phyloP scores from a whole-genome alignment of 805 yeast genomes.

The Kockiozyma suomiensis region DNA sequence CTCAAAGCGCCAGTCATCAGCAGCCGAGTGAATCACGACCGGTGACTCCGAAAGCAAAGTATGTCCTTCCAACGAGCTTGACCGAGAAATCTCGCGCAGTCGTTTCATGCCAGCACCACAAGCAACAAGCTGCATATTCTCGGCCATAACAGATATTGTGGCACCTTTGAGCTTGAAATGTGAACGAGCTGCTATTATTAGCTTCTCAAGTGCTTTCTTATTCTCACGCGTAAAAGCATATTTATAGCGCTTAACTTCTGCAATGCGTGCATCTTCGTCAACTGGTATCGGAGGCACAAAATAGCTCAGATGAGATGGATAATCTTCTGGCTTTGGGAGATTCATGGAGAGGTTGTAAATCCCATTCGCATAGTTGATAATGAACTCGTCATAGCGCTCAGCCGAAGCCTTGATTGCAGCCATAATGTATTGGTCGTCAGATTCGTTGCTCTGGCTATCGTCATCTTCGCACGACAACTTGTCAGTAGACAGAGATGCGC shows the following conservation, averaged over 20 bases:
- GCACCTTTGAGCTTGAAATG: conserved; percentile 18
- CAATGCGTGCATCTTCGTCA: conserved; percentile 11
- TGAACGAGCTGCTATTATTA: conserved; percentile 11
- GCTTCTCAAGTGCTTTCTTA: not conserved
- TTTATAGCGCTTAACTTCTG: conserved; percentile 20
- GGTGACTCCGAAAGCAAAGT: conserved; percentile 60
- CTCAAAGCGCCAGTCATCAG: conserved; percentile 69
- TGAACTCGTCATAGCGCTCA: conserved; percentile 7
- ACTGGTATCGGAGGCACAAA: conserved; percentile 24
- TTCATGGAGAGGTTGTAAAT: conserved; percentile 17
- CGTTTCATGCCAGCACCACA: conserved; percentile 53
- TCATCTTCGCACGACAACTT: not conserved
- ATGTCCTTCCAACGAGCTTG: conserved; percentile 67
- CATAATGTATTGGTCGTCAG: not conserved
- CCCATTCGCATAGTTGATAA: conserved; percentile 19
- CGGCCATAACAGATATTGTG: conserved; percentile 57
- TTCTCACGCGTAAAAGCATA: conserved; percentile 1
- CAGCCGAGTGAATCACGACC: conserved; percentile 60
- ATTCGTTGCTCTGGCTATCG: not conserved
- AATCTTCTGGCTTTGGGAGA: conserved; percentile 15
- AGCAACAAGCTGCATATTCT: conserved; percentile 53
- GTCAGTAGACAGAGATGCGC: not conserved
- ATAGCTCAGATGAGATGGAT: not conserved
- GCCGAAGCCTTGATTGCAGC: not conserved
- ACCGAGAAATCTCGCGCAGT: conserved; percentile 53